These are phyloP conservation scores for Penicillium sp. DNA, from an alignment of 2,329 filamentous ascomycete species.

Conservation along the genomic window DNA sequence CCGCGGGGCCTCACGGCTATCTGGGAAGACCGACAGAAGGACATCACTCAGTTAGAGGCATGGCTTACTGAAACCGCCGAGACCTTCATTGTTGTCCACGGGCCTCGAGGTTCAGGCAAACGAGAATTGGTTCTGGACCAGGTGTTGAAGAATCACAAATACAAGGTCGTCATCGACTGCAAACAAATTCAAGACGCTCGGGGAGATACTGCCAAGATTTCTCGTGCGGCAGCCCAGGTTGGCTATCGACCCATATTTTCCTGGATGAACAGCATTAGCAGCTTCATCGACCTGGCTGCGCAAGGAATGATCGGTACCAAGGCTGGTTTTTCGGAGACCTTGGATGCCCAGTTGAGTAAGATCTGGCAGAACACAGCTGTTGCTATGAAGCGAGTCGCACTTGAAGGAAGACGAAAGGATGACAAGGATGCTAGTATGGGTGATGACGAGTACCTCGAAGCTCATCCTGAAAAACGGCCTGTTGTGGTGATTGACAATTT, in stretches of 20 bases:
- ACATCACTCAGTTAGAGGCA: slow-evolving; percentile 79
- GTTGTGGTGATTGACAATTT: slow-evolving; percentile 94
- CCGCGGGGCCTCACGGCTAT: slow-evolving; percentile 76
- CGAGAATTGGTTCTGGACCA: slow-evolving; percentile 85
- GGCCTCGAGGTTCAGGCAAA: slow-evolving; percentile 89
- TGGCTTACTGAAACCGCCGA: slow-evolving; percentile 89
- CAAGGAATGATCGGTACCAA: slow-evolving; percentile 94
- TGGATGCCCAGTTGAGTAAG: slow-evolving; percentile 86
- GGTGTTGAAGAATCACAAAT: slow-evolving; percentile 73
- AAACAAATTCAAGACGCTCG: slow-evolving; percentile 90
- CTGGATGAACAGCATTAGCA: slow-evolving; percentile 94
- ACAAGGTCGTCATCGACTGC: slow-evolving; percentile 87
- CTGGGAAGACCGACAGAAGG: slow-evolving; percentile 82
- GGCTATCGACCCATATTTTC: slow-evolving; percentile 94
- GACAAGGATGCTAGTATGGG: slow-evolving; percentile 74
- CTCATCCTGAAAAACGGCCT: slow-evolving; percentile 80
- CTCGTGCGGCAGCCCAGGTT: slow-evolving; percentile 77
- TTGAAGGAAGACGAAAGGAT: slow-evolving; percentile 70
- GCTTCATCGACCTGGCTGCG: slow-evolving; percentile 86
- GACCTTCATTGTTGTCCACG: slow-evolving; percentile 92
- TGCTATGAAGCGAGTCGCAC: slow-evolving; percentile 76
- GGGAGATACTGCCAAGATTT: slow-evolving; percentile 84
- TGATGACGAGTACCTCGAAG: slow-evolving; percentile 87
- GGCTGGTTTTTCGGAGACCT: slow-evolving; percentile 88
- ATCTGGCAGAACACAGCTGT: slow-evolving; percentile 82